A percentile compares a stretch with the other conserved stretches of the same genome.
These are phyloP conservation scores for Polytolypa hystricis DNA, from an alignment of 2,329 filamentous ascomycete genomes.

Conservation along the genomic window DNA sequence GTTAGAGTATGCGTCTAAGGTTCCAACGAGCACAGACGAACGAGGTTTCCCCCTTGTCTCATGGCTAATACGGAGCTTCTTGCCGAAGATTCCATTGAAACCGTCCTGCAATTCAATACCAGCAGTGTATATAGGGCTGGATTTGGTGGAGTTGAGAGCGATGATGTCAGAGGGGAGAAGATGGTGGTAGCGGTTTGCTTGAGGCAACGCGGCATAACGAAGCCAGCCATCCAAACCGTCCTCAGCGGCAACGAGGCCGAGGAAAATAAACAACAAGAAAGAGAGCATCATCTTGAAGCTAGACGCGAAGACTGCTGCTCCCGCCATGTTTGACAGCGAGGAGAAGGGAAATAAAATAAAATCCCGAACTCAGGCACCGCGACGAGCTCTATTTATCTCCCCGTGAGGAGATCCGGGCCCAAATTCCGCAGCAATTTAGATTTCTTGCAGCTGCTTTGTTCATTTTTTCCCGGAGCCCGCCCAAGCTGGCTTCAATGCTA, in stretches of 20 bases:
- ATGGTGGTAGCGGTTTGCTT: constrained; percentile 27
- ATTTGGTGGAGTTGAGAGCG: constrained; percentile 42
- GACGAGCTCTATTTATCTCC: too few relatives aligned
- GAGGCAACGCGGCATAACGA: constrained; percentile 47
- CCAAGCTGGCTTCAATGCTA: too few relatives aligned
- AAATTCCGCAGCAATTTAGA: too few relatives aligned
- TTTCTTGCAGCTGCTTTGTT: too few relatives aligned
- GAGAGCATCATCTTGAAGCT: constrained; percentile 4
- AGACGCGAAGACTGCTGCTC: too few relatives aligned
- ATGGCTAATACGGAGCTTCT: constrained; percentile 30
- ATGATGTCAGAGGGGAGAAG: constrained; percentile 40
- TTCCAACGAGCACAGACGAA: constrained; percentile 25
- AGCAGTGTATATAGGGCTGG: constrained; percentile 49
- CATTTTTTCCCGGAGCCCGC: too few relatives aligned
- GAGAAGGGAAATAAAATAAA: too few relatives aligned
- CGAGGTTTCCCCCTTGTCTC: too few relatives aligned
- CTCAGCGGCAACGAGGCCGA: constrained; percentile 40
- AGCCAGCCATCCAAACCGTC: constrained; percentile 53
- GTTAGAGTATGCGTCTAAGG: constrained; percentile 20
- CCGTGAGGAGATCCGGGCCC: too few relatives aligned
- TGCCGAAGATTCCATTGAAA: constrained; percentile 46
- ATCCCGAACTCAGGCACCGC: too few relatives aligned
- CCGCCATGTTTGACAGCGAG: too few relatives aligned
- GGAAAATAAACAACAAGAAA: constrained; percentile 6
- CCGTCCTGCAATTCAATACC: constrained; percentile 49